Percentiles rank a stretch among this genome's conserved stretches.
phyloP scores from a whole-genome alignment of 2,329 filamentous ascomycete species.

The Alternaria ventricosa region DNA sequence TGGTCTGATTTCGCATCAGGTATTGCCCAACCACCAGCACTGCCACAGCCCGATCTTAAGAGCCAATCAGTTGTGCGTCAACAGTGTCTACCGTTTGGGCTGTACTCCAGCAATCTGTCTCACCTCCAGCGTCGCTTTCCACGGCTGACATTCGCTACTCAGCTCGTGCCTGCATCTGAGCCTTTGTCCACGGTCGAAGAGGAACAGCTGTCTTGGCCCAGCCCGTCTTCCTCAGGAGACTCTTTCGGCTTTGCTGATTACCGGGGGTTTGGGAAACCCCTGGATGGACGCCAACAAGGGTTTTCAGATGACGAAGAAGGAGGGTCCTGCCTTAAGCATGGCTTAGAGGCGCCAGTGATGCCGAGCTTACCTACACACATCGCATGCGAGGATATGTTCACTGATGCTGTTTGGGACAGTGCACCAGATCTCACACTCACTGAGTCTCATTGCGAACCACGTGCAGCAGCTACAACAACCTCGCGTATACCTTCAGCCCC shows the following conservation, averaged over 20 bases:
- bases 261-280: not conserved
- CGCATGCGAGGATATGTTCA: not conserved
- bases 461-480: not conserved
- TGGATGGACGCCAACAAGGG: not conserved
- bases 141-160: not conserved
- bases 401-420: slow-evolving; percentile 4
- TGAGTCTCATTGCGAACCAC: not conserved
- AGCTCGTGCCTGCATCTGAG: not conserved
- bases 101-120: not conserved
- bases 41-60: not conserved
- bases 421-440: not conserved
- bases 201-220: not conserved
- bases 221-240: not conserved
- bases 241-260: slow-evolving; percentile 4
- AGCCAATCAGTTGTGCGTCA: not conserved
- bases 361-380: not conserved
- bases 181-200: not conserved
- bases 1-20: not conserved
- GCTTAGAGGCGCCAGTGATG: not conserved
- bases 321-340: not conserved
- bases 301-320: slow-evolving; percentile 4
- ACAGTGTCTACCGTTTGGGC: not conserved
- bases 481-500: not conserved
- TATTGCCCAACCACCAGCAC: not conserved
- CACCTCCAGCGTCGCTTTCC: not conserved